These are phyloP conservation scores for Lactarius quietus DNA, from an alignment of 768 basidiomycete species.

Conservation along the genomic window DNA sequence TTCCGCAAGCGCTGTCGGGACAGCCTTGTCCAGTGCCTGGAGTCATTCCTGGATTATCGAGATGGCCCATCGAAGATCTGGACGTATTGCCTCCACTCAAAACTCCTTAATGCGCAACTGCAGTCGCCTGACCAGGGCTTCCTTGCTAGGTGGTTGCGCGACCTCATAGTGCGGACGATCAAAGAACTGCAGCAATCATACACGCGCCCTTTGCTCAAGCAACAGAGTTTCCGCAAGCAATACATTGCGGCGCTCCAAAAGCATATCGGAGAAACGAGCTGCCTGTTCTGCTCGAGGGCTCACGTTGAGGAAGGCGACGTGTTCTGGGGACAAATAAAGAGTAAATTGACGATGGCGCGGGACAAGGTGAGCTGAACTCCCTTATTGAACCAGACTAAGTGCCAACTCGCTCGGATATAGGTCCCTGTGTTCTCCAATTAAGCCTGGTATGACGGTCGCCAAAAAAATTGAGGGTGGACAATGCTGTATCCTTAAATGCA, in stretches of 20 bases:
- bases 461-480: not conserved
- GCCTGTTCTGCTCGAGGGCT: not conserved
- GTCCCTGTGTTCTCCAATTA: not conserved
- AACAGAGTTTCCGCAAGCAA: constrained; percentile 2
- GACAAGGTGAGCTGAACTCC: constrained; percentile 3
- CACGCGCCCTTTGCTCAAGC: constrained; percentile 5
- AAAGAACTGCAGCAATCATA: constrained; percentile 4
- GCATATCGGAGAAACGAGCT: not conserved
- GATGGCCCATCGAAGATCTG: constrained; percentile 9
- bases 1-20: constrained; percentile 12
- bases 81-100: not conserved
- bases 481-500: not conserved
- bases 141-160: constrained; percentile 4
- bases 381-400: not conserved
- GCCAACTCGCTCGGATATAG: not conserved
- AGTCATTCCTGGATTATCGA: not conserved
- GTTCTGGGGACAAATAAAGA: constrained; percentile 6
- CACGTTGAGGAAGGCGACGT: constrained; percentile 6
- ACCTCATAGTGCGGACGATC: constrained; percentile 1
- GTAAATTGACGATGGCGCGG: constrained; percentile 5
- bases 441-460: not conserved
- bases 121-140: not conserved
- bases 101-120: not conserved
- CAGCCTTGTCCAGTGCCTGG: constrained; percentile 5
- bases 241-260: constrained; percentile 3